These are phyloP conservation scores for Aspergillus sp. DNA, from an alignment of 2,329 filamentous ascomycete genomes.

Conservation along the genomic window DNA sequence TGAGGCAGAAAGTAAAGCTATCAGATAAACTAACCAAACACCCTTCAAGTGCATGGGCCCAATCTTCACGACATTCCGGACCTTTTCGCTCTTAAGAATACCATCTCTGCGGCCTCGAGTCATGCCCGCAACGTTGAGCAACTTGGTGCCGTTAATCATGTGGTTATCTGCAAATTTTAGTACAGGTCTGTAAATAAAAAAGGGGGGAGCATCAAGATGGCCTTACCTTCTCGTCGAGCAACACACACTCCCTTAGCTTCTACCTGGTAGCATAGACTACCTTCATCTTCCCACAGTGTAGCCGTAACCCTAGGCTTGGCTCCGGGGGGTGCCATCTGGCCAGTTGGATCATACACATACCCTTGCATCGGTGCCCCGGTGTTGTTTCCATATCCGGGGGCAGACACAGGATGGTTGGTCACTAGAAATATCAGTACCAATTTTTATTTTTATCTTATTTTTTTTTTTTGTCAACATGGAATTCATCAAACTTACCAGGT, in stretches of 20 bases:
- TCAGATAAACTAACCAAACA: constrained; percentile 69
- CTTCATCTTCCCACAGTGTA: constrained; percentile 97
- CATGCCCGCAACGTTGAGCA: constrained; percentile 97
- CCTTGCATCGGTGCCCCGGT: constrained; percentile 45
- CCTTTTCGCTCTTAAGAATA: constrained; percentile 96
- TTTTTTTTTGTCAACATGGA: not conserved
- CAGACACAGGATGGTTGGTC: constrained; percentile 32
- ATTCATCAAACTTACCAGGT: constrained; percentile 43
- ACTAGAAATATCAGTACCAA: constrained; percentile 29
- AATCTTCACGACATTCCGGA: constrained; percentile 96
- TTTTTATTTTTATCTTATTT: no score
- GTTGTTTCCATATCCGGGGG: constrained; percentile 41
- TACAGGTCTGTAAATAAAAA: constrained; percentile 3
- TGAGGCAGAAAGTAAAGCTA: constrained; percentile 2
- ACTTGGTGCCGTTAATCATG: constrained; percentile 98
- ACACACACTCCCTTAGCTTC: constrained; percentile 96
- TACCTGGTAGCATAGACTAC: constrained; percentile 95
- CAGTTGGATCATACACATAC: constrained; percentile 75
- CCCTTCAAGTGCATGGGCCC: constrained; percentile 99
- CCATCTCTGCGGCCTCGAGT: constrained; percentile 92
- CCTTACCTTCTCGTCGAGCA: constrained; percentile 81
- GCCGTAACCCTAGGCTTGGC: constrained; percentile 97
- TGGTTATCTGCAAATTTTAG: constrained; percentile 70
- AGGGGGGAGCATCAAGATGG: not conserved
- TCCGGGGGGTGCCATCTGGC: constrained; percentile 85